Percentiles rank a stretch among this genome's conserved stretches.
phyloP scores from a whole-genome alignment of 441 rosid genomes.

The Gossypium gossypioides region DNA sequence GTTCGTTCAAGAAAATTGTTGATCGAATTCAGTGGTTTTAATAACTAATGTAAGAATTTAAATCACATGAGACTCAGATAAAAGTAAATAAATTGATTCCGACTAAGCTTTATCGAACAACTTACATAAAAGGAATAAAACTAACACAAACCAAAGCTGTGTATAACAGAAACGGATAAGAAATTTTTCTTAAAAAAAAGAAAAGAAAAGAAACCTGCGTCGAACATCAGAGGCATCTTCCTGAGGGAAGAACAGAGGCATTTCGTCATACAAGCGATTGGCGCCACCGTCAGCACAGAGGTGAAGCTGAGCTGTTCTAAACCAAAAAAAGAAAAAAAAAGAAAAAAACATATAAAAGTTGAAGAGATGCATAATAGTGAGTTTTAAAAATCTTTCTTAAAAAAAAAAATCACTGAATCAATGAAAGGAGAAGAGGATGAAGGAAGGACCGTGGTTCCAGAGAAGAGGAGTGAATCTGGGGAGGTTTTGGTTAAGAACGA shows the following conservation, averaged over 20 bases:
- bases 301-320: slow-evolving; percentile 66
- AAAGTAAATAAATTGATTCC: background rate
- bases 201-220: slow-evolving; percentile 31
- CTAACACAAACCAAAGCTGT: background rate
- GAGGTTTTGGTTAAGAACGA: slow-evolving; percentile 64
- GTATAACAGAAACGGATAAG: background rate
- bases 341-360: background rate
- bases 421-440: background rate
- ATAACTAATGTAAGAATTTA: background rate
- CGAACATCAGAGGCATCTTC: slow-evolving; percentile 49
- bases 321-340: slow-evolving; percentile 12
- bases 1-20: background rate
- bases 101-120: background rate
- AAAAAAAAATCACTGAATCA: background rate
- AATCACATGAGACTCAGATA: background rate
- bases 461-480: slow-evolving; percentile 74
- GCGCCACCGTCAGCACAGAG: slow-evolving; percentile 98
- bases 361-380: background rate
- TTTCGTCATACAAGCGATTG: slow-evolving; percentile 76
- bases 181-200: background rate
- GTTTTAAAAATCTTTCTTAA: background rate
- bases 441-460: slow-evolving; percentile 68
- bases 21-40: background rate
- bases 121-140: background rate
- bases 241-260: slow-evolving; percentile 61